Base-by-base conservation (phyloP, 2,329 filamentous ascomycete genomes). In the Plectosphaerella plurivora region DNA sequence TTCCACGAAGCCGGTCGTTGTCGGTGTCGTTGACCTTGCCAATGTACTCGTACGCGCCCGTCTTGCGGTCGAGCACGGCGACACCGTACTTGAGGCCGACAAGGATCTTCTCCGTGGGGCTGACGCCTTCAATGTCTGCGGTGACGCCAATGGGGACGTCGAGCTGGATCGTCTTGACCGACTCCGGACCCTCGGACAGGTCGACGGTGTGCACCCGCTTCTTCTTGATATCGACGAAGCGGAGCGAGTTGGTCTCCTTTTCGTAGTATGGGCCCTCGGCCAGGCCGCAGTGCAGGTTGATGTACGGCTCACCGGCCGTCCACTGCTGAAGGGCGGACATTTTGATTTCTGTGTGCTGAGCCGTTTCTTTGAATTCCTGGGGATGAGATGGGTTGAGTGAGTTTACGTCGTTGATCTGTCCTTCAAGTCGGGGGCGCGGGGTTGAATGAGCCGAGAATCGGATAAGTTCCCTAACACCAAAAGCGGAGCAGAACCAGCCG, bases 221-320 rank as follows among this genome's bases (percentile, higher is more conserved):
- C 65, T 87, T 83, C 68, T 86, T 87, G 70, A 96, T 92, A 70
- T 97, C 92, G 56, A 92, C 83, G 67, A 91, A 91, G 57, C 89
- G 87, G 53, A 93, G 73, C 46, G 75, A 78, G 66, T 88, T 79
- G 49, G 79, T 83, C 20, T 72, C 72, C 53, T 78, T 73, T 67
- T 91, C 87, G 72, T 84, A 90, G 71, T 84, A 90, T 1, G 88
- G 88, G 0, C 81, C 89, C 69, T 93, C 89, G 57, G 86, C 87
- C 28, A 92, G 78, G 14, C 72, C 74, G 71, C 87, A 90, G 58
- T 82, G 77, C 51, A 82, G 70, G 59, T 84, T 73, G 56, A 92
- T 75, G 70, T 79, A 83, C 7, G 79, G 78, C 67, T 76, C 65
- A 45, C 65, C 71, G 56, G 77, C 74, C 51, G 70, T 71, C 81